Percentiles rank a stretch among this genome's conserved stretches.
Conservation (phyloP, 2,329 filamentous ascomycete species). For the Seiridium unicorne region DNA sequence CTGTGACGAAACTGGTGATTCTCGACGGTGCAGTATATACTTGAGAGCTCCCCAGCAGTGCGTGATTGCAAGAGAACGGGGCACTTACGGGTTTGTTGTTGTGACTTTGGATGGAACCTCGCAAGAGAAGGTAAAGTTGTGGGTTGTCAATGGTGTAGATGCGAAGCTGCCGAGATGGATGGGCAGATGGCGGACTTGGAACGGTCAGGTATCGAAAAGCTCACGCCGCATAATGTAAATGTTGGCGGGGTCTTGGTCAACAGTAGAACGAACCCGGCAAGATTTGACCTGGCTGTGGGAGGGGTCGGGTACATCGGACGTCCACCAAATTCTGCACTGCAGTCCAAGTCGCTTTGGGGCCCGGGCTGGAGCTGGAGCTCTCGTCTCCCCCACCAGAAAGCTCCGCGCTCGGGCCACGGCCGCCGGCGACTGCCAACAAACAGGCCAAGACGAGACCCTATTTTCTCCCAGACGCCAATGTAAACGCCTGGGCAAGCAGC, state of each 20-base stretch:
- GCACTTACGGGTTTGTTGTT: not conserved
- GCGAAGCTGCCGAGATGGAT: not conserved
- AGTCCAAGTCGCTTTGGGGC: not conserved
- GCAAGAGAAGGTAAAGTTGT: not conserved
- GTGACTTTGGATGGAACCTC: not conserved
- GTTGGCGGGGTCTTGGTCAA: not conserved
- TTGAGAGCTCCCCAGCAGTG: not conserved
- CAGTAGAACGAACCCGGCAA: not conserved
- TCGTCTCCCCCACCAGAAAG: not conserved
- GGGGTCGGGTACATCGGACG: not conserved
- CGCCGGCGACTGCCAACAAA: slow-evolving; percentile 1
- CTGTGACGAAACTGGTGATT: slow-evolving; percentile 3
- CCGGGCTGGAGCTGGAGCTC: not conserved
- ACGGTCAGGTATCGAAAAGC: not conserved
- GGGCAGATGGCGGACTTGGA: not conserved
- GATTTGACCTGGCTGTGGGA: not conserved
- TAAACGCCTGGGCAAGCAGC: not conserved
- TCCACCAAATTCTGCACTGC: not conserved
- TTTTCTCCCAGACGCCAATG: not conserved
- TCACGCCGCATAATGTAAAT: not conserved
- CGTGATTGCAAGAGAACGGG: not conserved
- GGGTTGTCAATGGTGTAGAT: not conserved
- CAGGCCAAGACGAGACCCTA: not conserved
- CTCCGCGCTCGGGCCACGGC: slow-evolving; percentile 8
- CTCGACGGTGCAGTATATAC: not conserved